Conservation (phyloP, 306 rosid species). For the Rosa persica region DNA sequence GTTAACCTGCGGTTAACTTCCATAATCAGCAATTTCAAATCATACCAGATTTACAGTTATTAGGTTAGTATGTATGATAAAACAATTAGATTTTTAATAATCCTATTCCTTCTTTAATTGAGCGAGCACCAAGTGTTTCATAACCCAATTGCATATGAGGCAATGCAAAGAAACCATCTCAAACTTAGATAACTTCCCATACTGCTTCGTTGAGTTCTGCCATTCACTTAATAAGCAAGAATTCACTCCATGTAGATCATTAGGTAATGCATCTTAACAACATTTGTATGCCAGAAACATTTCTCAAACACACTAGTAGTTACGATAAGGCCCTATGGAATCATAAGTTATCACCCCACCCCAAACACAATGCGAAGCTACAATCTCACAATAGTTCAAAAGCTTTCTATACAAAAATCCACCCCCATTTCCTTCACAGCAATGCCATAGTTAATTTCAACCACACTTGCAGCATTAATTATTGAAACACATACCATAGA, state of each 20-base stretch:
- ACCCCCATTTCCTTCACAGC: not conserved
- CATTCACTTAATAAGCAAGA: not conserved
- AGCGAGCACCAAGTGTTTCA: not conserved
- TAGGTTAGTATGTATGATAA: not conserved
- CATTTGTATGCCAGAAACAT: not conserved
- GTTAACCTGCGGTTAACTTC: constrained; percentile 64
- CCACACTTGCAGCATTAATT: not conserved
- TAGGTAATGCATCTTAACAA: constrained; percentile 1
- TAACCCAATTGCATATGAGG: not conserved
- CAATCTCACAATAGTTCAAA: not conserved
- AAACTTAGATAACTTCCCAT: not conserved
- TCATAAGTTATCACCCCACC: not conserved
- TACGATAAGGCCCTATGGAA: not conserved
- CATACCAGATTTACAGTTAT: constrained; percentile 11
- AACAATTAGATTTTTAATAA: not conserved
- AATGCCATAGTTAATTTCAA: not conserved
- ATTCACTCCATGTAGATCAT: not conserved
- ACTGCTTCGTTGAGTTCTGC: not conserved
- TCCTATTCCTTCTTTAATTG: too few species aligned
- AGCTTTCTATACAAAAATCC: not conserved
- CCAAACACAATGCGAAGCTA: not conserved
- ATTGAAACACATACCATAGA: constrained; percentile 69
- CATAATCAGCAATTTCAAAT: constrained; percentile 45
- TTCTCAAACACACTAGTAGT: not conserved
- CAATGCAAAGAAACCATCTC: not conserved